These are phyloP conservation scores for Hirschioporus abietinus DNA, from an alignment of 768 basidiomycete genomes.

Conservation along the genomic window DNA sequence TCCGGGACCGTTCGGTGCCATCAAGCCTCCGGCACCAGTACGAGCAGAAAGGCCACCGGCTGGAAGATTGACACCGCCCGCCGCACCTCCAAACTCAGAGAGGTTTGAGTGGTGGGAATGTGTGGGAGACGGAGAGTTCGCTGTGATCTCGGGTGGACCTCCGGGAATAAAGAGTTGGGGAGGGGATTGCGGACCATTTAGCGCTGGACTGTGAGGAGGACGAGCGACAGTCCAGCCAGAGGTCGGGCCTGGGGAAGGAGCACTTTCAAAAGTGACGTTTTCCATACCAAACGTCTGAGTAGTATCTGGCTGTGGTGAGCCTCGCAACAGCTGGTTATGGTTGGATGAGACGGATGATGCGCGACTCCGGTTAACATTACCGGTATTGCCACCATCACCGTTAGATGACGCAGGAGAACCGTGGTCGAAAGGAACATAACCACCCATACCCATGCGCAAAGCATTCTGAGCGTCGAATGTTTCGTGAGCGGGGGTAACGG, in stretches of 20 bases:
- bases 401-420: constrained; percentile 57
- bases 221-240: constrained; percentile 38
- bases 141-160: constrained; percentile 32
- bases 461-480: constrained; percentile 27
- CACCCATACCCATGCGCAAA: not conserved
- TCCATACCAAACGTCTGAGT: constrained; percentile 46
- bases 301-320: constrained; percentile 52
- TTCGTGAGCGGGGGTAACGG: constrained; percentile 30
- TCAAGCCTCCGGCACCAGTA: constrained; percentile 44
- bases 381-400: constrained; percentile 31
- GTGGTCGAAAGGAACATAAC: constrained; percentile 45
- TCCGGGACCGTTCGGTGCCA: constrained; percentile 45
- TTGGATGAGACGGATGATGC: constrained; percentile 66
- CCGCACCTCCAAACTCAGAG: constrained; percentile 17
- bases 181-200: constrained; percentile 60
- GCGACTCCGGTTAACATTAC: constrained; percentile 45
- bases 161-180: constrained; percentile 50
- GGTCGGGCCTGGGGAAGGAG: constrained; percentile 54
- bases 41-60: constrained; percentile 47
- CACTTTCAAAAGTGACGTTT: constrained; percentile 48
- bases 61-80: not conserved
- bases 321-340: constrained; percentile 27
- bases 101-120: constrained; percentile 37
- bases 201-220: constrained; percentile 25
- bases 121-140: constrained; percentile 31